Evolutionary conservation across 2,329 filamentous ascomycete species (phyloP).

Genomic region (Alternaria sp.): DNA sequence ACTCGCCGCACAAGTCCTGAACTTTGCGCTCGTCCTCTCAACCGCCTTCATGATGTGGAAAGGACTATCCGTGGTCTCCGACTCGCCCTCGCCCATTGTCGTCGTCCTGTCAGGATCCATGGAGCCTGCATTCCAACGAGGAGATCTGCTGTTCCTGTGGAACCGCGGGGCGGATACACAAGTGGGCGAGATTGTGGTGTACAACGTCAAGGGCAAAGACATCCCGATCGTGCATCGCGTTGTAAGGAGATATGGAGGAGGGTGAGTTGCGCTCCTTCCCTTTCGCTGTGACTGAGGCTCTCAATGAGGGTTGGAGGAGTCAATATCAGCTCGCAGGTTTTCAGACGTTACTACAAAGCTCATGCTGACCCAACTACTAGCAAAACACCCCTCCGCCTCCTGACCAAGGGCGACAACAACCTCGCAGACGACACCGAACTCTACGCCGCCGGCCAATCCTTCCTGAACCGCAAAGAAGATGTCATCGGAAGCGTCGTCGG

Average conservation of each 20-base stretch:
- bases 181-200: conserved; percentile 76
- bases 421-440: conserved; percentile 88
- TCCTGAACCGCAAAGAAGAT: conserved; percentile 79
- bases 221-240: conserved; percentile 97
- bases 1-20: conserved; percentile 80
- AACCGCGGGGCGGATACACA: conserved; percentile 70
- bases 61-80: conserved; percentile 77
- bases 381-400: conserved; percentile 65
- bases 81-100: conserved; percentile 72
- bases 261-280: conserved; percentile 50
- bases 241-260: conserved; percentile 71
- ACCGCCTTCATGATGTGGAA: conserved; percentile 96
- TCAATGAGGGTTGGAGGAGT: not conserved
- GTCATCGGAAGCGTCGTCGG: conserved; percentile 92
- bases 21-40: conserved; percentile 88
- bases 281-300: not conserved
- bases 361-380: conserved; percentile 40
- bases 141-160: conserved; percentile 78
- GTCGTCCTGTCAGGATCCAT: conserved; percentile 85
- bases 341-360: not conserved
- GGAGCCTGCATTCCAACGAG: conserved; percentile 82
- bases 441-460: conserved; percentile 86
- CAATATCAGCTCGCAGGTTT: not conserved
- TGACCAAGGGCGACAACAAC: conserved; percentile 99
- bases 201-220: conserved; percentile 89